Evolutionary conservation across 768 basidiomycete genomes (phyloP), one percentile per base, ranked within the genome.

Genomic region (Panus rudis): DNA sequence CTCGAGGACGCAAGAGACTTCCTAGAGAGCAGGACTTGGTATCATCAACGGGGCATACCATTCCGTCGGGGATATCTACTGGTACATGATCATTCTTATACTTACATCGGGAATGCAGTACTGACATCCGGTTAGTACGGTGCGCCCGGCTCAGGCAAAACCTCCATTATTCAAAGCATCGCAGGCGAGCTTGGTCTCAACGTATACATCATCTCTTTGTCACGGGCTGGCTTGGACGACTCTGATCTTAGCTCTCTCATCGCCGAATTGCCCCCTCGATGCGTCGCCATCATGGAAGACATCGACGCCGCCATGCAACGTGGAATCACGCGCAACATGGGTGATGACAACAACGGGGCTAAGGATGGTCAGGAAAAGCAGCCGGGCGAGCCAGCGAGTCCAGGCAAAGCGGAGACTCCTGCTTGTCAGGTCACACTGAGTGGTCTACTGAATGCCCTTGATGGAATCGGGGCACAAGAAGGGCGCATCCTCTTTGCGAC

Each of bases 401-500:
- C 10, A 10, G 28, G n/a, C 28, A 28, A 31, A 17, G 50, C 24
- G 33, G 42, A 10, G 16, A 39, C 17, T 4, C 38, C 42, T 10
- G 34, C 4, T 31, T 60, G 55, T 40, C 70, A 72, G 25, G 63
- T 88, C 22, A 81, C 76, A 17, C 75, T 89, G 31, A 83, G 80
- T 37, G 86, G 86, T 12, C 70, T 90, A 6, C 70, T 89, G 4
- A 85, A 85, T 42, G 80, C 82, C n/a, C 71, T 89, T 20, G 86
- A 89, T 51, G 87, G 86, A 24, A 76, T 87, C 38, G 78, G 73
- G 3, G 85, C 87, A 1, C 80, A 83, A 52, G 86, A 90, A 63
- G 87, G 86, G n/a, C 81, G 87, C 1, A 73, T 90, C 22, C 66
- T 86, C 6, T 85, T 84, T 41, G 85, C 85, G 4, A 87, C 84